phyloP scores from a whole-genome alignment of 257 asterid genomes.

The Salvia hispanica region DNA sequence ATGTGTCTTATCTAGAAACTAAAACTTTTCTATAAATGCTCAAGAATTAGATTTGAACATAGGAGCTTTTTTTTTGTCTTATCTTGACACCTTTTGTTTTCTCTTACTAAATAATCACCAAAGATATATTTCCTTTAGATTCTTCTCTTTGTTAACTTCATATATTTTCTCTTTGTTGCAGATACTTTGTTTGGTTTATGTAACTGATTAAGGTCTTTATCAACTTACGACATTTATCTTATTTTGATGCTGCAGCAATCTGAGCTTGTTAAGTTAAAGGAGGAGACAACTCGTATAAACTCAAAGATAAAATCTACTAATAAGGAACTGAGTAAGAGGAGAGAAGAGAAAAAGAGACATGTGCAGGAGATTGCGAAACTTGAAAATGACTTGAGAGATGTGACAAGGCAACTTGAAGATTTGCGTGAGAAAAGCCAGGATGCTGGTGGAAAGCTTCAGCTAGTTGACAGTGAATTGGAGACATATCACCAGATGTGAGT shows the following conservation, averaged over 20 bases:
- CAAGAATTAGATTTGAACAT: slow-evolving; percentile 15
- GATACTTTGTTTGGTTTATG: slow-evolving; percentile 11
- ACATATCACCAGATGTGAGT: slow-evolving; percentile 91
- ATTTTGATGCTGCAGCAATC: slow-evolving; percentile 70
- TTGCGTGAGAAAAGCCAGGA: slow-evolving; percentile 76
- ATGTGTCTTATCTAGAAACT: not conserved
- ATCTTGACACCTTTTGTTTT: not conserved
- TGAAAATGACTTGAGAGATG: slow-evolving; percentile 75
- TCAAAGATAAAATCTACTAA: slow-evolving; percentile 70
- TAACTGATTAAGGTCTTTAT: slow-evolving; percentile 3
- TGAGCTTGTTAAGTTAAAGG: slow-evolving; percentile 86
- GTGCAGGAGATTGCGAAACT: slow-evolving; percentile 71
- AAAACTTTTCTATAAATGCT: not conserved
- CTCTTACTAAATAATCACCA: slow-evolving; percentile 11
- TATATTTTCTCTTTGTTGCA: slow-evolving; percentile 21
- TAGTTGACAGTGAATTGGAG: slow-evolving; percentile 94
- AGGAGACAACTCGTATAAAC: slow-evolving; percentile 76
- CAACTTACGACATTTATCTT: slow-evolving; percentile 17
- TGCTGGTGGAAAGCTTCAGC: slow-evolving; percentile 88
- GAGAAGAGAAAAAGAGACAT: slow-evolving; percentile 76
- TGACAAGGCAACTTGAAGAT: slow-evolving; percentile 76
- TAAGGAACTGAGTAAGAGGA: slow-evolving; percentile 78
- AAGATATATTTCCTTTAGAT: slow-evolving; percentile 8
- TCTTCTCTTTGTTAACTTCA: slow-evolving; percentile 21
- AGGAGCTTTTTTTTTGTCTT: not conserved